A percentile compares a stretch with the other conserved stretches of the same genome.
Conservation (phyloP, 768 basidiomycete species). For the Cystoderma amianthinum region DNA sequence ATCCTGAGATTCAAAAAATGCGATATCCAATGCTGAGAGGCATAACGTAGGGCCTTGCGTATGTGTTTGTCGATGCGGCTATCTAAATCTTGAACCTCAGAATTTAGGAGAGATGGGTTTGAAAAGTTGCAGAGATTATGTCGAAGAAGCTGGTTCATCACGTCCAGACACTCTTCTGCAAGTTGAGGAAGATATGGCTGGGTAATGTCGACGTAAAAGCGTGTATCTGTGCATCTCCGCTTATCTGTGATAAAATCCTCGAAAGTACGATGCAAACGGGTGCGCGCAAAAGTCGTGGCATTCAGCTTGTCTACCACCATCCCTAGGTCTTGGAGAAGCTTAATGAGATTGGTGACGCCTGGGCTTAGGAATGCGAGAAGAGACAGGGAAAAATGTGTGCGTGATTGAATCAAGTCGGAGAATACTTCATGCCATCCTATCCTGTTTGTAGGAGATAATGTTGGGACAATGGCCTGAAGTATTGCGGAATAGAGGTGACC, state of each 20-base stretch:
- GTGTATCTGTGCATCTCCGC: not conserved
- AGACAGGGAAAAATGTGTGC: not conserved
- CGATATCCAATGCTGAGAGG: not conserved
- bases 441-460: not conserved
- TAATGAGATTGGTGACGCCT: not conserved
- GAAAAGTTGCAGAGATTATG: not conserved
- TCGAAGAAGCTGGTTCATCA: not conserved
- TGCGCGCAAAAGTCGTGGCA: constrained; percentile 1
- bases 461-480: not conserved
- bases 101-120: not conserved
- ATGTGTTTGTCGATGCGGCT: not conserved
- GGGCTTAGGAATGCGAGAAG: not conserved
- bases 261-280: not conserved
- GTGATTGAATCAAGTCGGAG: not conserved
- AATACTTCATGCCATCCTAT: constrained; percentile 1
- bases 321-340: not conserved
- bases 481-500: constrained; percentile 1
- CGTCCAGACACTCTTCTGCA: not conserved
- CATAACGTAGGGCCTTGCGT: not conserved
- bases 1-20: not conserved
- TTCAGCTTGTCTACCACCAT: not conserved
- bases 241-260: constrained; percentile 1
- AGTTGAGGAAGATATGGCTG: not conserved
- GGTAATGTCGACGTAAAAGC: not conserved
- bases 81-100: not conserved